phyloP scores from a whole-genome alignment of 768 basidiomycete genomes.

The Kwoniella pini region DNA sequence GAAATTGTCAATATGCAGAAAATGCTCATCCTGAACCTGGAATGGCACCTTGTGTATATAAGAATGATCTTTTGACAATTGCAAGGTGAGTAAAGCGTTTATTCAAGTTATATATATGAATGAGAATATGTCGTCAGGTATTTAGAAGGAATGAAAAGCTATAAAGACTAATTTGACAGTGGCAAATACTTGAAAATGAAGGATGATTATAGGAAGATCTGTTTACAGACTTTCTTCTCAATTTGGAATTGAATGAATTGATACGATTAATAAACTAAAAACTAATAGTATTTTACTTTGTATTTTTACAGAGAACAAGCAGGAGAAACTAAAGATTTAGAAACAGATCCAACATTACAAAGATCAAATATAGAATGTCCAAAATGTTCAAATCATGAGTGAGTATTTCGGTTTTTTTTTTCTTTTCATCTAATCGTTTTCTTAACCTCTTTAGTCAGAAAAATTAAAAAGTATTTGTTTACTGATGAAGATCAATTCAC shows the following conservation, averaged over 20 bases:
- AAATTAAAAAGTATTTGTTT: too few relatives aligned
- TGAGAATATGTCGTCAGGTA: too few relatives aligned
- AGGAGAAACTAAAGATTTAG: constrained; percentile 84
- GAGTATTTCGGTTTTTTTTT: constrained; percentile 17
- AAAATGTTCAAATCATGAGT: constrained; percentile 65
- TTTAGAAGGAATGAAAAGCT: too few relatives aligned
- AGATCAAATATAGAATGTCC: constrained; percentile 84
- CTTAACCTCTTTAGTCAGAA: too few relatives aligned
- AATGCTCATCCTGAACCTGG: constrained; percentile 60
- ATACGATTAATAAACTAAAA: too few relatives aligned
- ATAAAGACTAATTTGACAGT: too few relatives aligned
- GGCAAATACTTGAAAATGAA: too few relatives aligned
- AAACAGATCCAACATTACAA: constrained; percentile 86
- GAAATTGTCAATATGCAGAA: constrained; percentile 86
- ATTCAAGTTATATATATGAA: not conserved
- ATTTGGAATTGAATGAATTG: too few relatives aligned
- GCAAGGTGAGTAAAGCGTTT: constrained; percentile 66
- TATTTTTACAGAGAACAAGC: constrained; percentile 73
- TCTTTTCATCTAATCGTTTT: not conserved
- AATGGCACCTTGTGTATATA: constrained; percentile 80
- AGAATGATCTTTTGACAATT: constrained; percentile 87
- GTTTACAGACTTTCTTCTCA: too few relatives aligned
- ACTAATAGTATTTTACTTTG: too few relatives aligned
- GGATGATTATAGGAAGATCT: too few relatives aligned
- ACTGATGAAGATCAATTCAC: not conserved